Evolutionary conservation across 2,329 filamentous ascomycete genomes (phyloP), one percentile per base, ranked within the genome.

Genomic region (Penicillium paneum): DNA sequence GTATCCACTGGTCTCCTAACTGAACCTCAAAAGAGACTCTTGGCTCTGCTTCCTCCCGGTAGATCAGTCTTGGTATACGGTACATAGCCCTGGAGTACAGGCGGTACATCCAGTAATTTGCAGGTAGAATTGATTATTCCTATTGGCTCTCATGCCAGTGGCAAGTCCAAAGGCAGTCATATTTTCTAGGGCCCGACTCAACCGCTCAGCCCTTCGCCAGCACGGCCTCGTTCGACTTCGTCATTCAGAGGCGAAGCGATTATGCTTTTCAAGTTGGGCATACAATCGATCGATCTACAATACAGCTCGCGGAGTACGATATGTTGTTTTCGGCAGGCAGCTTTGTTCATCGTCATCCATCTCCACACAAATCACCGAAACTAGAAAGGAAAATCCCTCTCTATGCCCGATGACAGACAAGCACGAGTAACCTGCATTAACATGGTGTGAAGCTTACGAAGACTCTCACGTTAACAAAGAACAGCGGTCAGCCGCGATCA

Each of bases 21-120:
- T 49, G 2, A 19, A 34, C 36, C 42, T 39, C 44, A 38, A 35
- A 52, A 34, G 5, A 31, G 35, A 36, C 38, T 53, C 54, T 56
- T 56, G 49, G 54, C 54, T 42, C 38, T 48, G 43, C 34, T 42
- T 13, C 52, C 41, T 54, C 52, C 52, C 52, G 52, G 52, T 36
- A 47, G 53, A 48, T 55, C 43, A 52, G 24, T 48, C 43, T 47
- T 55, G 49, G 49, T 56, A 47, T 47, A 46, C 49, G 26, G 50
- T 13, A 17, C 49, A 32, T 29, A 29, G 29, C 38, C 26, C 31
- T 40, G 31, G 21, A 29, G 36, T 11, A 32, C 13, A 35, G 29
- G 29, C 32, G 17, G 50, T 50, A 42, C 13, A 10, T 8, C 24
- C 19, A 31, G n/a, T n/a, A n/a, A 24, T 39, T 19, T 12, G 15